These are phyloP conservation scores for Chaetomium cochliodes DNA, from an alignment of 495 filamentous ascomycete species.

Conservation along the genomic window DNA sequence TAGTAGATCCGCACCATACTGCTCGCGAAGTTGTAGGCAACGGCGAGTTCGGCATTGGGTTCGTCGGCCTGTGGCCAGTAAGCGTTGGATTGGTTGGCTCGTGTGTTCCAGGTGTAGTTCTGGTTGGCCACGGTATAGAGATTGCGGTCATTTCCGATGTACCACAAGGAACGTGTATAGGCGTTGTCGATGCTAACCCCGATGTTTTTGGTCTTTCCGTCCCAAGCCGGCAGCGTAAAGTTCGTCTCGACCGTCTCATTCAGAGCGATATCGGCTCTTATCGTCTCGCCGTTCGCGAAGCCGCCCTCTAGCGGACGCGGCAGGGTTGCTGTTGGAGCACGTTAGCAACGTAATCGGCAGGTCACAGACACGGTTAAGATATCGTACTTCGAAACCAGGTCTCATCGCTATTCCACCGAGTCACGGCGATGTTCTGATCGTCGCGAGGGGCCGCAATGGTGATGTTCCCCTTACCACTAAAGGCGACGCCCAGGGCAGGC, in stretches of 20 bases:
- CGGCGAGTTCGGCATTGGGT: conserved; percentile 35
- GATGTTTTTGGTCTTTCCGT: conserved; percentile 29
- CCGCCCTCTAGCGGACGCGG: conserved; percentile 31
- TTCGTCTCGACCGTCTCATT: conserved; percentile 31
- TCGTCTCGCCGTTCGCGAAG: conserved; percentile 27
- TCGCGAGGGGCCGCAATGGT: conserved; percentile 34
- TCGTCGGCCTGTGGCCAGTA: conserved; percentile 40
- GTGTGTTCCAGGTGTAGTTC: conserved; percentile 29
- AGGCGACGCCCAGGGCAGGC: conserved; percentile 30
- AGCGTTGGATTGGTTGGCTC: conserved; percentile 25
- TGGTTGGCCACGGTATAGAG: conserved; percentile 34
- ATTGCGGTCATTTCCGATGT: conserved; percentile 39
- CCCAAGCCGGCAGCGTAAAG: conserved; percentile 37
- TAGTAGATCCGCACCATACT: conserved; percentile 40
- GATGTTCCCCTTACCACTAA: conserved; percentile 35
- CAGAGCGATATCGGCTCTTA: conserved; percentile 24
- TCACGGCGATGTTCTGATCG: conserved; percentile 31
- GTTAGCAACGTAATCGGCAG: conserved; percentile 14
- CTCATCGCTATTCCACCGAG: conserved; percentile 26
- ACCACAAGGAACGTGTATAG: conserved; percentile 36
- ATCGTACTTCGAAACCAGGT: conserved; percentile 34
- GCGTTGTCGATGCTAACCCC: conserved; percentile 34
- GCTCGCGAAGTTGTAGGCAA: conserved; percentile 25
- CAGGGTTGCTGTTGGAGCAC: conserved; percentile 28
- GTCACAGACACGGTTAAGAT: background rate